These are phyloP conservation scores for Penicillium riverlandense DNA, from an alignment of 495 filamentous ascomycete genomes.

Conservation along the genomic window DNA sequence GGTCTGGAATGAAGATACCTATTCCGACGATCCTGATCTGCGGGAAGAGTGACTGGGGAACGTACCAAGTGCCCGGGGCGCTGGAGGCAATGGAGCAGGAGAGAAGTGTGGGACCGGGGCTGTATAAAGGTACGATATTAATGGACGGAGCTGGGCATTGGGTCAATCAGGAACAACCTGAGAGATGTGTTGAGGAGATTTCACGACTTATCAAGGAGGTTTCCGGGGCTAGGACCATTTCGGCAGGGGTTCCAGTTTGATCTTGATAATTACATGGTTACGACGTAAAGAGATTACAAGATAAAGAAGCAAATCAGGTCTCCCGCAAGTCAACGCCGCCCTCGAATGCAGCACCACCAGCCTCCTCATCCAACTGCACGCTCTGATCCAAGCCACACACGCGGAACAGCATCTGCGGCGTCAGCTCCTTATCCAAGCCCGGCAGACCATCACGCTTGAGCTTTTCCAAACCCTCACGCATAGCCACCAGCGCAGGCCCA, in stretches of 20 bases:
- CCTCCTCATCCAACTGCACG: slow-evolving; percentile 48
- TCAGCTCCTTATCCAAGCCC: slow-evolving; percentile 38
- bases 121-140: slow-evolving; percentile 35
- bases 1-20: slow-evolving; percentile 57
- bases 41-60: slow-evolving; percentile 59
- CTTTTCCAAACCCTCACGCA: slow-evolving; percentile 40
- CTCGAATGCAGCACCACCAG: slow-evolving; percentile 46
- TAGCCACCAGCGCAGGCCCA: slow-evolving; percentile 45
- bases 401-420: slow-evolving; percentile 47
- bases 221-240: no score
- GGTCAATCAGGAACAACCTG: background rate
- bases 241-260: no score
- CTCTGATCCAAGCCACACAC: slow-evolving; percentile 54
- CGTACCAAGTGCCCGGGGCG: slow-evolving; percentile 57
- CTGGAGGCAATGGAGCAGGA: slow-evolving; percentile 46
- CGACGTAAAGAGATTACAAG: no score
- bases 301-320: no score
- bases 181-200: no score
- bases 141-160: slow-evolving; percentile 59
- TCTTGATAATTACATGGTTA: no score
- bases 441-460: slow-evolving; percentile 43
- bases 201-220: no score
- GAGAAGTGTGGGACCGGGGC: slow-evolving; percentile 37
- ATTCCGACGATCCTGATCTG: slow-evolving; percentile 52
- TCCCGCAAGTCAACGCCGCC: slow-evolving; percentile 27